Conservation (phyloP, 768 basidiomycete genomes). For the Auricularia cornea region DNA sequence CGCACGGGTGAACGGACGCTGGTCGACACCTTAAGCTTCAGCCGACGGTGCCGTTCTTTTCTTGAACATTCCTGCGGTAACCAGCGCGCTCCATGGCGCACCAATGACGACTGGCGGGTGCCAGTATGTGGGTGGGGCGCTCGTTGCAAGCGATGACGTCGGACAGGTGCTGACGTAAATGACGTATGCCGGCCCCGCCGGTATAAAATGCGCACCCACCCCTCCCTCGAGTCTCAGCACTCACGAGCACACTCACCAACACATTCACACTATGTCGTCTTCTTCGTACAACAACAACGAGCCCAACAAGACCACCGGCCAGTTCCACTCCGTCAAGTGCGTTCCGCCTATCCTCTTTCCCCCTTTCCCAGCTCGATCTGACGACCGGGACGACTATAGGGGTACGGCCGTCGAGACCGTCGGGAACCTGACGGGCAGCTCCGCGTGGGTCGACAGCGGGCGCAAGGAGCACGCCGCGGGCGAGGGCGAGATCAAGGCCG, state of each 20-base stretch:
- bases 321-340: slow-evolving; percentile 33
- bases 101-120: no score
- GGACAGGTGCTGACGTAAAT: no score
- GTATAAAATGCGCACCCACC: no score
- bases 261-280: slow-evolving; percentile 7
- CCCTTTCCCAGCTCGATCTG: background rate
- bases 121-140: no score
- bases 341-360: no score
- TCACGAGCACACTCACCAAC: background rate
- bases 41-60: no score
- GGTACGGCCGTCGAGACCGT: slow-evolving; percentile 18
- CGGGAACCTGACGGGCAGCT: slow-evolving; percentile 9
- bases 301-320: slow-evolving; percentile 35
- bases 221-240: background rate
- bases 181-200: no score
- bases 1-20: no score
- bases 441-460: slow-evolving; percentile 7
- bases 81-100: no score
- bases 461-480: slow-evolving; percentile 13
- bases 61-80: no score
- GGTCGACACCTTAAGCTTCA: no score
- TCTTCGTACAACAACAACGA: slow-evolving; percentile 5
- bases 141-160: no score
- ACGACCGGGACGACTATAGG: background rate
- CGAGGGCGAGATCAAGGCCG: slow-evolving; percentile 15